phyloP scores from a whole-genome alignment of 2,329 filamentous ascomycete genomes.

The Phialophora verrucosa region DNA sequence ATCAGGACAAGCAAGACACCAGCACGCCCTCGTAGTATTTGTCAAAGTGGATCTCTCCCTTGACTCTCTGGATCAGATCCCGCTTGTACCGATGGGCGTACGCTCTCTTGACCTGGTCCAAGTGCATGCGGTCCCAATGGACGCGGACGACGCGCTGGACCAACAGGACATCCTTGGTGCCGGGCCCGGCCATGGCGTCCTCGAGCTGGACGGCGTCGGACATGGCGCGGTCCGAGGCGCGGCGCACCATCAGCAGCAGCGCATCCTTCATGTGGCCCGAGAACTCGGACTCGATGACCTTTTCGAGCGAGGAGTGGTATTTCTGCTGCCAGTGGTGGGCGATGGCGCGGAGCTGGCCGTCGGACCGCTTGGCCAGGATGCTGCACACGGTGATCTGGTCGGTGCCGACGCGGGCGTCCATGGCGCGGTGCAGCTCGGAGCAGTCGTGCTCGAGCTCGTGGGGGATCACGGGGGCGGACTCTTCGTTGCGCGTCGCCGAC shows the following conservation, averaged over 20 bases:
- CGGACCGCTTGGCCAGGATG: slow-evolving; percentile 75
- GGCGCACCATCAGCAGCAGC: slow-evolving; percentile 76
- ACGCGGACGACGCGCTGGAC: slow-evolving; percentile 76
- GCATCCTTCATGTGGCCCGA: slow-evolving; percentile 91
- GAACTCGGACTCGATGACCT: slow-evolving; percentile 80
- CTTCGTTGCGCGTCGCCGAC: slow-evolving; percentile 74
- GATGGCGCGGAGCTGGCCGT: slow-evolving; percentile 84
- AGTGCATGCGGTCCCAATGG: slow-evolving; percentile 79
- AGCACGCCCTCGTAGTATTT: slow-evolving; percentile 80
- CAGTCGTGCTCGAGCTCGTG: slow-evolving; percentile 77
- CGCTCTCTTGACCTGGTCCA: slow-evolving; percentile 78
- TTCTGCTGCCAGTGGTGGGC: slow-evolving; percentile 73
- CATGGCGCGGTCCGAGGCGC: slow-evolving; percentile 79
- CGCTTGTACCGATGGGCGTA: slow-evolving; percentile 74
- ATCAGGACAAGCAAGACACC: slow-evolving; percentile 65
- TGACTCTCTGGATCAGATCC: slow-evolving; percentile 72
- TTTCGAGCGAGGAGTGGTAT: slow-evolving; percentile 72
- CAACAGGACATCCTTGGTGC: slow-evolving; percentile 83
- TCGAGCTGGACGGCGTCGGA: slow-evolving; percentile 84
- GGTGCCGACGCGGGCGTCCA: slow-evolving; percentile 70
- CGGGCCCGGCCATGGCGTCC: slow-evolving; percentile 81
- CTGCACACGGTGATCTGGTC: slow-evolving; percentile 79
- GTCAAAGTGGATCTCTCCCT: slow-evolving; percentile 72
- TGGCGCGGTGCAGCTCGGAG: slow-evolving; percentile 74
- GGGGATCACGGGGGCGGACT: slow-evolving; percentile 74